Conservation (phyloP, 345 rosid genomes). For the Ailanthus altissimus region DNA sequence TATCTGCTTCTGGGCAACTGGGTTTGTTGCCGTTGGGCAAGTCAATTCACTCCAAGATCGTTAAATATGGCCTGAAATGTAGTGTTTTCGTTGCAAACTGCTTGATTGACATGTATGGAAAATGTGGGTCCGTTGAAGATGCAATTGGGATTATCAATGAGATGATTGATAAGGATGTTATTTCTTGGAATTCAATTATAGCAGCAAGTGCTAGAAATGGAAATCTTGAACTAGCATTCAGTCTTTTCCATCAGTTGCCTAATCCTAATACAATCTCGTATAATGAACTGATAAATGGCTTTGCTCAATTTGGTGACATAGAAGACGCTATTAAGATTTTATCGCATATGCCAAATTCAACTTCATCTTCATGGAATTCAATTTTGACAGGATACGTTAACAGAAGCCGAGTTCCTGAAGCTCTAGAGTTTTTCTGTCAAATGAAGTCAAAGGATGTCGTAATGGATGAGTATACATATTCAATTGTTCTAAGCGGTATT, state of each 20-base stretch:
- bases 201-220: constrained; percentile 71
- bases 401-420: constrained; percentile 46
- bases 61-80: constrained; percentile 52
- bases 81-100: constrained; percentile 60
- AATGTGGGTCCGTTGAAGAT: constrained; percentile 57
- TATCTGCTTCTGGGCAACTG: constrained; percentile 62
- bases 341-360: constrained; percentile 49
- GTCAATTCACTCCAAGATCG: constrained; percentile 58
- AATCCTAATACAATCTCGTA: constrained; percentile 70
- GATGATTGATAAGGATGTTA: constrained; percentile 53
- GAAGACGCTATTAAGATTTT: constrained; percentile 49
- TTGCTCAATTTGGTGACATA: constrained; percentile 60
- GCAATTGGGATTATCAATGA: constrained; percentile 51
- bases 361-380: constrained; percentile 84
- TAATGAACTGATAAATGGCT: constrained; percentile 66
- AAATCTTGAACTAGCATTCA: constrained; percentile 50
- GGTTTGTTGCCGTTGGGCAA: constrained; percentile 39
- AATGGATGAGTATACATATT: constrained; percentile 62
- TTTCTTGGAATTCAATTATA: constrained; percentile 82
- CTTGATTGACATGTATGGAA: constrained; percentile 85
- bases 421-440: constrained; percentile 46
- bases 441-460: constrained; percentile 54
- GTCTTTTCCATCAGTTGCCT: constrained; percentile 56
- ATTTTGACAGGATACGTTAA: constrained; percentile 71
- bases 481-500: constrained; percentile 60